These are phyloP conservation scores for Auriscalpium orientale DNA, from an alignment of 768 basidiomycete genomes.

Conservation along the genomic window DNA sequence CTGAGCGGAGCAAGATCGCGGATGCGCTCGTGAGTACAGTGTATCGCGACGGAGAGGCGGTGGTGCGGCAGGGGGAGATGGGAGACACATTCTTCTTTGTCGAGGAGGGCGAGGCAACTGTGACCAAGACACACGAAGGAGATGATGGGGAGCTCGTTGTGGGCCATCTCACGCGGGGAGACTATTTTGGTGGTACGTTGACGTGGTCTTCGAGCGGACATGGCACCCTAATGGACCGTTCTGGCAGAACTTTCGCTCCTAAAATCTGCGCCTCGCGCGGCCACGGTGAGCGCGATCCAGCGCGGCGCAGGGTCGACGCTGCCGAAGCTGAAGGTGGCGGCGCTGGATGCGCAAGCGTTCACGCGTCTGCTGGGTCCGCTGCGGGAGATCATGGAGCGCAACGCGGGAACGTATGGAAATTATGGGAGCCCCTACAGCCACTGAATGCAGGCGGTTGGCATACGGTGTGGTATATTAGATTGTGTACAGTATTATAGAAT, in stretches of 20 bases:
- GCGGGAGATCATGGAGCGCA: conserved; percentile 87
- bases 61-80: conserved; percentile 89
- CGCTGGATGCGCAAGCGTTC: conserved; percentile 88
- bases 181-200: conserved; percentile 92
- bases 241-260: conserved; percentile 81
- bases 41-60: conserved; percentile 76
- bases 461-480: too few relatives aligned
- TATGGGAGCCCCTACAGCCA: conserved; percentile 4
- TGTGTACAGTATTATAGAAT: too few relatives aligned
- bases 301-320: conserved; percentile 34
- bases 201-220: not conserved
- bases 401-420: conserved; percentile 60
- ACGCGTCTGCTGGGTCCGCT: conserved; percentile 89
- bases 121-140: conserved; percentile 62
- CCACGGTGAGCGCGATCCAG: conserved; percentile 83
- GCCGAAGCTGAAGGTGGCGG: conserved; percentile 84
- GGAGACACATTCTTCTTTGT: conserved; percentile 98
- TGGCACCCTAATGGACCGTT: conserved; percentile 4
- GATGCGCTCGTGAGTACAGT: conserved; percentile 85
- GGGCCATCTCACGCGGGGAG: conserved; percentile 75
- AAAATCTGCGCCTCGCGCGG: conserved; percentile 83
- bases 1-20: conserved; percentile 94
- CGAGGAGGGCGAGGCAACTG: conserved; percentile 87
- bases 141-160: conserved; percentile 63
- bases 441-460: not conserved